Conservation (phyloP, 345 rosid species). For the Euphorbia tirucalli region DNA sequence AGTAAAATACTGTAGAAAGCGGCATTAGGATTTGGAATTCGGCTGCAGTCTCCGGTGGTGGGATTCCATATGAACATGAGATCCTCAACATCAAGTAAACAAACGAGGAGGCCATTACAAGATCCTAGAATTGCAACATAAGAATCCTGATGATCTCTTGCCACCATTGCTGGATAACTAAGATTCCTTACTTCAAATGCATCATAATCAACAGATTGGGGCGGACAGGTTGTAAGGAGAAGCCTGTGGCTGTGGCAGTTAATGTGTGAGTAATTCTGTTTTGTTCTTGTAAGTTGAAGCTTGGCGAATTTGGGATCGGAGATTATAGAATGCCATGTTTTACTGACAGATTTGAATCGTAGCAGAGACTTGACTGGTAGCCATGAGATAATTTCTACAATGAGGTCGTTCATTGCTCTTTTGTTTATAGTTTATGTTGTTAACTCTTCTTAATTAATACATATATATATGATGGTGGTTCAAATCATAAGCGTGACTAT, state of each 20-base stretch:
- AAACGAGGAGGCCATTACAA: conserved; percentile 39
- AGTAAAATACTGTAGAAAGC: conserved; percentile 9
- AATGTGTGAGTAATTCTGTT: too few relatives aligned
- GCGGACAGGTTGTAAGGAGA: conserved; percentile 27
- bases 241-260: conserved; percentile 13
- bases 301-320: conserved; percentile 1
- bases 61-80: conserved; percentile 39
- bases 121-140: conserved; percentile 28
- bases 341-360: background rate
- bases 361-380: conserved; percentile 6
- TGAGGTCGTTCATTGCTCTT: background rate
- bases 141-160: background rate
- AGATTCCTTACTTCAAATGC: conserved; percentile 2
- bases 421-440: too few relatives aligned
- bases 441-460: too few relatives aligned
- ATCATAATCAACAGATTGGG: conserved; percentile 26
- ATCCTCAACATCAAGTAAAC: conserved; percentile 20
- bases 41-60: conserved; percentile 21
- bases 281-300: conserved; percentile 25
- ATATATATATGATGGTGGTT: too few relatives aligned
- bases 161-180: background rate
- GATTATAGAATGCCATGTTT: background rate
- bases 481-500: too few relatives aligned
- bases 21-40: conserved; percentile 24
- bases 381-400: background rate